Percentiles rank a stretch among this genome's conserved stretches.
Conservation (phyloP, 2,329 filamentous ascomycete species). For the Ascochyta lentis region DNA sequence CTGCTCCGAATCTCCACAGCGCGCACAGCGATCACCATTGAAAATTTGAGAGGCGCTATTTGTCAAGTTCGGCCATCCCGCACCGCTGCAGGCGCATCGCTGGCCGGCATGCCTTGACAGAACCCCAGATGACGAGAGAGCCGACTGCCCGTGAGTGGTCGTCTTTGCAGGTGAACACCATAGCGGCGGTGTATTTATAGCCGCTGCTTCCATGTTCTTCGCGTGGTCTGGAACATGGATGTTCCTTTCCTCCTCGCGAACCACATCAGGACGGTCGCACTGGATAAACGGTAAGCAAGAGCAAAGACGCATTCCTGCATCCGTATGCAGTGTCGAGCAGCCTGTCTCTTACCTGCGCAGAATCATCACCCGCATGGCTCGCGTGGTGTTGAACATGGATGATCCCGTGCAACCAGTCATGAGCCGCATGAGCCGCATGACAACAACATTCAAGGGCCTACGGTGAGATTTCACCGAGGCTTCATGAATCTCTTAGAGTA, state of each 20-base stretch:
- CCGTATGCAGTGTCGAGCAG: conserved; percentile 2
- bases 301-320: background rate
- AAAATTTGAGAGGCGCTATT: conserved; percentile 19
- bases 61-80: conserved; percentile 14
- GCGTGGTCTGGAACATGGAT: conserved; percentile 32
- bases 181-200: conserved; percentile 26
- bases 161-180: conserved; percentile 1
- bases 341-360: conserved; percentile 11
- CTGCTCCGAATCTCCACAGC: conserved; percentile 17
- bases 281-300: conserved; percentile 2
- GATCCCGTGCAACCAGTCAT: conserved; percentile 11
- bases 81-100: conserved; percentile 7
- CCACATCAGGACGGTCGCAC: background rate
- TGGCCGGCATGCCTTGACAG: background rate
- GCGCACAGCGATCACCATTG: conserved; percentile 8
- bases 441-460: background rate
- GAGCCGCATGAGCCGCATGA: conserved; percentile 13
- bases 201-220: conserved; percentile 18
- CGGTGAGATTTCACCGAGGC: conserved; percentile 11
- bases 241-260: conserved; percentile 1
- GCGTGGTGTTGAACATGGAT: conserved; percentile 14
- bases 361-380: conserved; percentile 18
- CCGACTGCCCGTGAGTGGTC: conserved; percentile 9
- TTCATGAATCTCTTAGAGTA: background rate
- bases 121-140: conserved; percentile 8